These are phyloP conservation scores for Funneliformis caledonium DNA, from an alignment of 371 early-diverging fungal genomes.

Conservation along the genomic window DNA sequence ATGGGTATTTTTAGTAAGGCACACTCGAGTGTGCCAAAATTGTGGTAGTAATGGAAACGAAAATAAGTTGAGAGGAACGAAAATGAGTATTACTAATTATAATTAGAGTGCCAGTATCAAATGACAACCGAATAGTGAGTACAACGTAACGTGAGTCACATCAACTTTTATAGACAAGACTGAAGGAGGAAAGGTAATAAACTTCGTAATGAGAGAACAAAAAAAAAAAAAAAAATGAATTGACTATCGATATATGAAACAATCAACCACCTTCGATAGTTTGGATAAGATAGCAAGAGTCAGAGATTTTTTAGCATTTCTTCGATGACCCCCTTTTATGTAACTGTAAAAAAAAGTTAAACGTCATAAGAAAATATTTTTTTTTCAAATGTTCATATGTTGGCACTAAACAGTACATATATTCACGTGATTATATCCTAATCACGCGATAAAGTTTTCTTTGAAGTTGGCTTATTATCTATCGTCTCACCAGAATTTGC, in stretches of 20 bases:
- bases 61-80: not conserved
- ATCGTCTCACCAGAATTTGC: not conserved
- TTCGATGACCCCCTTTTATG: slow-evolving; percentile 10
- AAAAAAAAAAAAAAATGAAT: not conserved
- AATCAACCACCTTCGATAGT: not conserved
- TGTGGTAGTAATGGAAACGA: not conserved
- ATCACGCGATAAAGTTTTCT: not conserved
- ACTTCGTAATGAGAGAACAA: not conserved
- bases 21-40: slow-evolving; percentile 39
- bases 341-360: not conserved
- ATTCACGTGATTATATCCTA: not conserved
- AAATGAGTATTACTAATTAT: not conserved
- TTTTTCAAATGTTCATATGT: not conserved
- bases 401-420: not conserved
- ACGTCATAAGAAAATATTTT: slow-evolving; percentile 1
- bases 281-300: not conserved
- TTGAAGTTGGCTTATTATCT: not conserved
- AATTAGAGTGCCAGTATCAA: not conserved
- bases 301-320: not conserved
- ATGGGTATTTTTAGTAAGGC: slow-evolving; percentile 36
- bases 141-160: slow-evolving; percentile 15
- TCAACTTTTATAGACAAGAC: not conserved
- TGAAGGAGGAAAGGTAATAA: not conserved
- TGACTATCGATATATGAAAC: not conserved
- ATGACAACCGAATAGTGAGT: slow-evolving; percentile 4